A percentile compares a stretch with the other conserved stretches of the same genome.
phyloP scores from a whole-genome alignment of 148 eudicot genomes.

The Fallopia convolvulus region DNA sequence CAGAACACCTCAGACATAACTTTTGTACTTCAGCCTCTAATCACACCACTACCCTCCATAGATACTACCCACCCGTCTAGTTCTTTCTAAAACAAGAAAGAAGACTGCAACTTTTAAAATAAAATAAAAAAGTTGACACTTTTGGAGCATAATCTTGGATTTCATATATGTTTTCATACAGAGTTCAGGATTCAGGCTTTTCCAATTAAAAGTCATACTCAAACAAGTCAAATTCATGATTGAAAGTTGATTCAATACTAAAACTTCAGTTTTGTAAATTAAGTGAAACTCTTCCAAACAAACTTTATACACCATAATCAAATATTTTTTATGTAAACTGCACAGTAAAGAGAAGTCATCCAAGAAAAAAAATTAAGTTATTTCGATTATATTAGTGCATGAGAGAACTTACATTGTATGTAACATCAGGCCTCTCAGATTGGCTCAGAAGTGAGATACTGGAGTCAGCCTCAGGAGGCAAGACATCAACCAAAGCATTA shows the following conservation, averaged over 20 bases:
- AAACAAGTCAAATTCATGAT: neutral
- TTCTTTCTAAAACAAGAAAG: neutral
- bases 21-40: neutral
- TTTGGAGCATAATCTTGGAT: conserved; percentile 4
- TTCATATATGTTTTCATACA: neutral
- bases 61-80: neutral
- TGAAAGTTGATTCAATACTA: neutral
- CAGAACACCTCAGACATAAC: neutral
- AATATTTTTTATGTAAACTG: neutral
- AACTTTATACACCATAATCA: neutral
- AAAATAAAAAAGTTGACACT: neutral
- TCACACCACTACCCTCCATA: neutral
- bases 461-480: conserved; percentile 92
- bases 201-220: neutral
- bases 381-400: neutral
- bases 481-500: conserved; percentile 83
- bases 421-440: conserved; percentile 88
- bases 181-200: neutral
- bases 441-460: conserved; percentile 81
- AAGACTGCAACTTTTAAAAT: neutral
- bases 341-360: neutral
- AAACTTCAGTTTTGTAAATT: neutral
- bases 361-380: neutral
- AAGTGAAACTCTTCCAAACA: neutral
- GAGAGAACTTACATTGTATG: conserved; percentile 49